phyloP scores from a whole-genome alignment of 2,329 filamentous ascomycete genomes.

The Exophiala sp. region DNA sequence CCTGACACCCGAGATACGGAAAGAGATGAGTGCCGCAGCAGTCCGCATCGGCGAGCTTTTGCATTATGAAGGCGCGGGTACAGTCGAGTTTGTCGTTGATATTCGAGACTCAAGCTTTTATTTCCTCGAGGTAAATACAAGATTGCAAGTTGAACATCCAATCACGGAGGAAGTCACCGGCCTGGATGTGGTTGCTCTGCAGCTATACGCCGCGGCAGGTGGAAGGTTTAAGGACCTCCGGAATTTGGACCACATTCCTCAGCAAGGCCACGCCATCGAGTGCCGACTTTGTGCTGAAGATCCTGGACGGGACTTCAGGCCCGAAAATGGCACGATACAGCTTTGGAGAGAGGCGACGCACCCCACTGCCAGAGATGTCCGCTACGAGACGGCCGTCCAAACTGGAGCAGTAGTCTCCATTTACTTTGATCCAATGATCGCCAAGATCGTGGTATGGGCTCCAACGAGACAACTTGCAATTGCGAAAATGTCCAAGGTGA shows the following conservation, averaged over 20 bases:
- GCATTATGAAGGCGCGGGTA: constrained; percentile 43
- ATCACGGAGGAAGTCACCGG: constrained; percentile 42
- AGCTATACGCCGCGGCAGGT: constrained; percentile 38
- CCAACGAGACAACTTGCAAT: constrained; percentile 37
- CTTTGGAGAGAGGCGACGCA: constrained; percentile 34
- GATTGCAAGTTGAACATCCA: constrained; percentile 51
- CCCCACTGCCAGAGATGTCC: constrained; percentile 29
- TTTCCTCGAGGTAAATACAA: constrained; percentile 50
- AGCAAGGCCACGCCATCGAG: constrained; percentile 43
- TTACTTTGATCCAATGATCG: constrained; percentile 48
- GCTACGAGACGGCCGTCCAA: constrained; percentile 43
- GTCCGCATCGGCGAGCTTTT: constrained; percentile 36
- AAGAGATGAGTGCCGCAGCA: constrained; percentile 39
- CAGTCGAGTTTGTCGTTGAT: constrained; percentile 48
- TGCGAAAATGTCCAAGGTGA: constrained; percentile 34
- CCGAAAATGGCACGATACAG: constrained; percentile 36
- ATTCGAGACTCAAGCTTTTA: constrained; percentile 38
- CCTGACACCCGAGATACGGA: constrained; percentile 32
- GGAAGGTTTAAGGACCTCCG: constrained; percentile 28
- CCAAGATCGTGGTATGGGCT: constrained; percentile 47
- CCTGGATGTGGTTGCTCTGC: constrained; percentile 39
- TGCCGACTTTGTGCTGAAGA: constrained; percentile 46
- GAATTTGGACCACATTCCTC: constrained; percentile 26
- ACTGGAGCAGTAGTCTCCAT: constrained; percentile 40
- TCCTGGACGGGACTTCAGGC: constrained; percentile 38